phyloP scores from a whole-genome alignment of 106 monocot species.

The Allium cepa region DNA sequence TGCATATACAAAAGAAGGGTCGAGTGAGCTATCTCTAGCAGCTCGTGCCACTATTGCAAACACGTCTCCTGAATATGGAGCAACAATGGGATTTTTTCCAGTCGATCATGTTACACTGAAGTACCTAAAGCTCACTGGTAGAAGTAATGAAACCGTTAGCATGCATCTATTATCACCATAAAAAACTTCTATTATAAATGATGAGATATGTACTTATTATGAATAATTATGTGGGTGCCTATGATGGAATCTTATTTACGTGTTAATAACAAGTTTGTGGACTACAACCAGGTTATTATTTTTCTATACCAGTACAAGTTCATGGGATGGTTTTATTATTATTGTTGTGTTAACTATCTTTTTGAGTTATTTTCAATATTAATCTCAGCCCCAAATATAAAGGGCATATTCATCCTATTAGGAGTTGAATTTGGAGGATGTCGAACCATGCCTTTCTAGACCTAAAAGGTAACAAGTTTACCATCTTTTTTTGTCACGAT shows the following conservation, averaged over 20 bases:
- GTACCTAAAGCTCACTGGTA: conserved; percentile 81
- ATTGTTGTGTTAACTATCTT: too few relatives aligned
- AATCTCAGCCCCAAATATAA: too few relatives aligned
- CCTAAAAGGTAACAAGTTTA: too few relatives aligned
- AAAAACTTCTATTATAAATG: background rate
- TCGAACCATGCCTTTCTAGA: too few relatives aligned
- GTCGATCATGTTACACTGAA: conserved; percentile 87
- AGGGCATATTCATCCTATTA: too few relatives aligned
- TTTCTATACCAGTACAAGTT: too few relatives aligned
- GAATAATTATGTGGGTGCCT: background rate
- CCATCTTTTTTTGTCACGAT: too few relatives aligned
- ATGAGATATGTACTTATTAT: background rate
- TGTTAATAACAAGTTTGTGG: background rate
- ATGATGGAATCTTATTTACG: background rate
- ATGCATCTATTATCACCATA: background rate
- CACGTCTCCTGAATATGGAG: conserved; percentile 98
- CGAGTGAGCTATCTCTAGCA: conserved; percentile 71
- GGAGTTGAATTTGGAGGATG: too few relatives aligned
- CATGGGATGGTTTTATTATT: too few relatives aligned
- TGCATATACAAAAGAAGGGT: conserved; percentile 52
- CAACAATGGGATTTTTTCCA: conserved; percentile 98
- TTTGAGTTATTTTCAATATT: too few relatives aligned
- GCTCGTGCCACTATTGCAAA: conserved; percentile 96
- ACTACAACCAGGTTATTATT: background rate
- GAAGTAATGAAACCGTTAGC: conserved; percentile 88